Base-by-base conservation (phyloP, 2,329 filamentous ascomycete species). In the Arthrinium puccinioides region DNA sequence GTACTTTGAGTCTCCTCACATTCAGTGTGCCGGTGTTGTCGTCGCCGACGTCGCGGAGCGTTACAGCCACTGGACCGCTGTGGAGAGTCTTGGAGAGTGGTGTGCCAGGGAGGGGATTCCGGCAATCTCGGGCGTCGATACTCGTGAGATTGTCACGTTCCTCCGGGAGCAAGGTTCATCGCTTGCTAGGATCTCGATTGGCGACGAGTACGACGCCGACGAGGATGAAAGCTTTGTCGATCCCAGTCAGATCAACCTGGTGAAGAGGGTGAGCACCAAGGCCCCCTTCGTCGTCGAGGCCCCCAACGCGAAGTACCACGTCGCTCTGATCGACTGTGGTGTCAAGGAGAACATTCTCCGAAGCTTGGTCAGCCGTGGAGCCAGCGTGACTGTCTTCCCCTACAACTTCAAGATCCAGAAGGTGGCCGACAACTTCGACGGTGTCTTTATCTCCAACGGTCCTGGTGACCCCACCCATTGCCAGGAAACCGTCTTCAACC, bases 331-430 rank as follows among this genome's bases (percentile, higher is more conserved):
- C 59, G 92, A 98, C 67, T 98, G 92, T 57, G 92, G 92, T 71
- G 92, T 97, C 51, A 98, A 98, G 78, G 92, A 98, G 77, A 98
- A 98, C 72, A 98, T 98, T 54, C 81, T 98, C 42, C 87, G 92
- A 56, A 94, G 86, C 61, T 74, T 98, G 43, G 89, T 97, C 56
- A 82, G 77, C 64, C 88, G 92, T 46, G 92, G 92, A 43, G 87
- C 89, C 37, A 89, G 86, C 46, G 85, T 94, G 46, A 97, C 92
- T 27, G 86, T 87, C 54, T 94, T 98, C 72, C 92, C 92, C 42
- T 96, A 84, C 67, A 82, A 97, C 70, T 97, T 92, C 69, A 90
- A 89, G 37, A 92, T 98, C 61, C 89, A 97, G 76, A 96, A 97
- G 76, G 86, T 96, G 25, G 86, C 92, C 40, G 85, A 94, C 65